Evolutionary conservation across 306 rosid species (phyloP).

Genomic region (Cicer judaicum): DNA sequence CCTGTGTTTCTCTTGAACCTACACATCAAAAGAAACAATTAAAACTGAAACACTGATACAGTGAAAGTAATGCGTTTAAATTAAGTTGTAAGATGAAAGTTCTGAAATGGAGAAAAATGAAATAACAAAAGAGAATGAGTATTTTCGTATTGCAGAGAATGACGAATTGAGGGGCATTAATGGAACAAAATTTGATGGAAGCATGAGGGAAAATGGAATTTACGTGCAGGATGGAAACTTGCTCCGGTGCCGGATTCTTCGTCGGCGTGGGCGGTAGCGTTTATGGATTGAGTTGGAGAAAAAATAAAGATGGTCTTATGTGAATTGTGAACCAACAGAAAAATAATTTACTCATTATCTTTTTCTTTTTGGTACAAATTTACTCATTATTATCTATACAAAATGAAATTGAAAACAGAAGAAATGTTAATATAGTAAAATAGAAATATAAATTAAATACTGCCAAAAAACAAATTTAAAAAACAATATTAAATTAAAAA

Average conservation of each 20-base stretch:
- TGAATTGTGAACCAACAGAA: too few species aligned
- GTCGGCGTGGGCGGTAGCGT: conserved; percentile 35
- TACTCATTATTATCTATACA: too few species aligned
- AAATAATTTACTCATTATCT: too few species aligned
- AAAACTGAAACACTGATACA: background rate
- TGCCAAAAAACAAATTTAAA: too few species aligned
- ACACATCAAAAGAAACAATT: conserved; percentile 46
- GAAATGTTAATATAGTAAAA: too few species aligned
- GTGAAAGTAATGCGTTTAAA: background rate
- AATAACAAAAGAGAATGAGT: background rate
- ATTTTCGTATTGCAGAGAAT: background rate
- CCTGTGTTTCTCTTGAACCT: conserved; percentile 49
- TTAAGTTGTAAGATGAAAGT: background rate
- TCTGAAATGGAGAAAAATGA: background rate
- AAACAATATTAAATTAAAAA: too few species aligned
- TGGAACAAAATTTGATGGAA: background rate
- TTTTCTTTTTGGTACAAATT: too few species aligned
- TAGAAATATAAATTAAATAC: too few species aligned
- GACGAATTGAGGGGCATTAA: background rate
- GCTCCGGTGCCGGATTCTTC: background rate
- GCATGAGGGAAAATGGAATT: background rate
- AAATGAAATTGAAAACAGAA: too few species aligned
- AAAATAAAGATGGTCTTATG: too few species aligned
- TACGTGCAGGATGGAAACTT: conserved; percentile 42
- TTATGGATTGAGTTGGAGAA: background rate